A percentile compares a stretch with the other conserved stretches of the same genome.
Evolutionary conservation across 202 grass and related monocot genomes (phyloP).

Genomic region (Panicum hallii): DNA sequence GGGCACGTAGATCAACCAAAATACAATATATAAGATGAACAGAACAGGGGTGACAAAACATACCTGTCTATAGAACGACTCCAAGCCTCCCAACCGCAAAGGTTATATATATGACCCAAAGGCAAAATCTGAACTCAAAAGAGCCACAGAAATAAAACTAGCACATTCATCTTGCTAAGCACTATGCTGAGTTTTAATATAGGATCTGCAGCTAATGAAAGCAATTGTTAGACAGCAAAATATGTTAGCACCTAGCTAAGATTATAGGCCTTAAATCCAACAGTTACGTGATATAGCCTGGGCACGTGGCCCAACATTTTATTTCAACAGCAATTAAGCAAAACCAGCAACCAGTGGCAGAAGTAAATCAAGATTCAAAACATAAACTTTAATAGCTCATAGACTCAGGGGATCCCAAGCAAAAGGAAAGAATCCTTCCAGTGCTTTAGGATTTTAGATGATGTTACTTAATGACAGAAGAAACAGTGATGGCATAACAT

Average conservation of each 20-base stretch:
- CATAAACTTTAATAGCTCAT: neutral
- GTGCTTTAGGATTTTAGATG: neutral
- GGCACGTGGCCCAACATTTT: neutral
- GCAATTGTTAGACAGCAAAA: neutral
- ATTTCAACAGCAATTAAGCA: neutral
- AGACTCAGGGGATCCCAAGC: neutral
- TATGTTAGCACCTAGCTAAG: neutral
- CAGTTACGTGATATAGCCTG: neutral
- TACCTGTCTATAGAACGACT: neutral
- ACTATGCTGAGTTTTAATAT: neutral
- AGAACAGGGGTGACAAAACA: neutral
- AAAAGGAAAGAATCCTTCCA: neutral
- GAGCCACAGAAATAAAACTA: neutral
- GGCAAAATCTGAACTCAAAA: neutral
- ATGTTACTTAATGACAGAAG: neutral
- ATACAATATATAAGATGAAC: neutral
- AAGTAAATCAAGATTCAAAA: neutral
- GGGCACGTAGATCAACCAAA: neutral
- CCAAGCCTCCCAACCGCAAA: neutral
- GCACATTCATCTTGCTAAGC: neutral
- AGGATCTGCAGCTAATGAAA: neutral
- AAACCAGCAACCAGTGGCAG: neutral
- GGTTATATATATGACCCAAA: neutral
- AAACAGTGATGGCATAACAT: neutral
- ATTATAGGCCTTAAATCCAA: neutral